Percentiles rank a stretch among this genome's conserved stretches.
Conservation (phyloP, 805 yeast species). For the Candida chauliodis region DNA sequence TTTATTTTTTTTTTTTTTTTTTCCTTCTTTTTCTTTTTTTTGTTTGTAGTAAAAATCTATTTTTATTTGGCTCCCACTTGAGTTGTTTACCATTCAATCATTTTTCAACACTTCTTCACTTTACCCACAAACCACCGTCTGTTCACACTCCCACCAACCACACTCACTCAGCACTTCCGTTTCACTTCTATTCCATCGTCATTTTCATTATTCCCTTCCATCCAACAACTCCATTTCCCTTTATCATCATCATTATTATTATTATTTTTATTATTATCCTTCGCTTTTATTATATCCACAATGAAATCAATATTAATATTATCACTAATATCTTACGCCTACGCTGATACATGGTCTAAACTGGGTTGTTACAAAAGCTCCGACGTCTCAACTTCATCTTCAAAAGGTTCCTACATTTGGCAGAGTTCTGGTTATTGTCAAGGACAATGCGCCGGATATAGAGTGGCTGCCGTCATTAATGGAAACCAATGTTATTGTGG, state of each 20-base stretch:
- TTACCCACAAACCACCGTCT: not conserved
- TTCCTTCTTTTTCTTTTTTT: not conserved
- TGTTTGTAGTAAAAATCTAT: not conserved
- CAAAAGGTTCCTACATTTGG: conserved; percentile 47
- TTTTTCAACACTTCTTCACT: not conserved
- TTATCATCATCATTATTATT: too few species aligned
- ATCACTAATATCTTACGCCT: conserved; percentile 2
- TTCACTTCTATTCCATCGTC: not conserved
- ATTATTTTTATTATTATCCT: too few species aligned
- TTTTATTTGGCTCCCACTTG: too few species aligned
- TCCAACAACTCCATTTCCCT: too few species aligned
- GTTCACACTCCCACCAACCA: not conserved
- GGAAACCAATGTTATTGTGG: conserved; percentile 43
- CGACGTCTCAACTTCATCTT: conserved; percentile 10
- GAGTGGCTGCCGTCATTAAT: conserved; percentile 30
- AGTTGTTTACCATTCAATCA: too few species aligned
- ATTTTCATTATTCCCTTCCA: not conserved
- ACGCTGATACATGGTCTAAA: conserved; percentile 10
- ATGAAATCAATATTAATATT: too few species aligned
- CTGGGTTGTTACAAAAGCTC: conserved; percentile 12
- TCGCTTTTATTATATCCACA: not conserved
- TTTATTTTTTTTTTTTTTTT: not conserved
- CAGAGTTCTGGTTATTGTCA: conserved; percentile 63
- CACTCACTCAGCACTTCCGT: not conserved
- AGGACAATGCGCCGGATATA: conserved; percentile 44